These are phyloP conservation scores for Cinchona pubescens DNA, from an alignment of 257 asterid genomes.

Conservation along the genomic window DNA sequence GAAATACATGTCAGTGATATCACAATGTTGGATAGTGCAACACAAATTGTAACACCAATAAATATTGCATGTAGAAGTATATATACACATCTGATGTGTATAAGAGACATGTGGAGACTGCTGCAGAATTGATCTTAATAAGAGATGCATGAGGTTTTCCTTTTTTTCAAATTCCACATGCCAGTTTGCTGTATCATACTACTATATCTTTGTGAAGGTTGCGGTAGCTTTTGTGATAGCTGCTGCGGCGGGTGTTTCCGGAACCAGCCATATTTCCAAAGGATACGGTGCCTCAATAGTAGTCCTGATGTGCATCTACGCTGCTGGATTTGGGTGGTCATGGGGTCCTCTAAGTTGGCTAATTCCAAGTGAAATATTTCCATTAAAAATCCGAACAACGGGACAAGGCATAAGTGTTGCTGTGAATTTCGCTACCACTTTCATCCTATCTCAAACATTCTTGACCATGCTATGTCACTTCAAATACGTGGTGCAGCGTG, in stretches of 20 bases:
- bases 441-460: slow-evolving; percentile 16
- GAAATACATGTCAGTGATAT: no score
- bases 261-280: background rate
- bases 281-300: background rate
- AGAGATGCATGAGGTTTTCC: no score
- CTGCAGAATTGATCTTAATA: no score
- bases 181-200: no score
- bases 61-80: no score
- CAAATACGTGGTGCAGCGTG: slow-evolving; percentile 16
- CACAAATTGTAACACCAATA: no score
- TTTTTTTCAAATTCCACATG: no score
- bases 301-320: slow-evolving; percentile 10
- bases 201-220: slow-evolving; percentile 11
- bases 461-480: slow-evolving; percentile 13
- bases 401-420: slow-evolving; percentile 27
- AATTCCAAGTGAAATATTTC: slow-evolving; percentile 22
- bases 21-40: no score
- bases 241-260: background rate
- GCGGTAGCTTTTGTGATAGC: background rate
- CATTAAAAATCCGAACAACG: slow-evolving; percentile 15
- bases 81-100: no score
- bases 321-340: slow-evolving; percentile 24
- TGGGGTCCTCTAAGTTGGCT: slow-evolving; percentile 23
- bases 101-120: no score
- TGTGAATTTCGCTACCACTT: slow-evolving; percentile 10